Evolutionary conservation across 257 asterid genomes (phyloP).

Genomic region (Solanum ahanhuiri): DNA sequence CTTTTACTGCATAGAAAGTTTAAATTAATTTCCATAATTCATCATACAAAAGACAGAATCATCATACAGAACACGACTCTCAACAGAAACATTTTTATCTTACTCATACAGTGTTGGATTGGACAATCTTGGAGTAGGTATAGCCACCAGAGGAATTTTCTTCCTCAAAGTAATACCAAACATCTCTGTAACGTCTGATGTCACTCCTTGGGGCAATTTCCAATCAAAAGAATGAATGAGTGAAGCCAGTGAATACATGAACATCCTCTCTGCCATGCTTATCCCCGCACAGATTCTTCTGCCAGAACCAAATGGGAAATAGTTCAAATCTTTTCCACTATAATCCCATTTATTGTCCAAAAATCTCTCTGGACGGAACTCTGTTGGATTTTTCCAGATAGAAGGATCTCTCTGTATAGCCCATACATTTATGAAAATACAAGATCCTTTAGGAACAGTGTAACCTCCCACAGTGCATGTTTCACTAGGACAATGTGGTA

Average conservation of each 20-base stretch:
- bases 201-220: constrained; percentile 28
- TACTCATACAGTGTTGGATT: constrained; percentile 23
- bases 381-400: constrained; percentile 35
- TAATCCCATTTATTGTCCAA: constrained; percentile 30
- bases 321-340: constrained; percentile 44
- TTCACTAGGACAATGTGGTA: constrained; percentile 59
- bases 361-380: constrained; percentile 51
- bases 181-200: constrained; percentile 33
- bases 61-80: neutral
- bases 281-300: constrained; percentile 57
- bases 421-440: constrained; percentile 58
- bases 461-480: constrained; percentile 36
- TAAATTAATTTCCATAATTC: neutral
- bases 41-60: neutral
- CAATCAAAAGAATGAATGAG: constrained; percentile 52
- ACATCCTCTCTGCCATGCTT: constrained; percentile 56
- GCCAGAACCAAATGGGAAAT: constrained; percentile 63
- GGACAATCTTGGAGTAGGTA: constrained; percentile 45
- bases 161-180: constrained; percentile 59
- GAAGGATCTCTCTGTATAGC: constrained; percentile 52
- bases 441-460: constrained; percentile 40
- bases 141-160: constrained; percentile 37
- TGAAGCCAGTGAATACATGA: constrained; percentile 46
- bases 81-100: neutral
- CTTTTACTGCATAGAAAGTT: neutral